These are phyloP conservation scores for Hypomontagnella submonticulosa DNA, from an alignment of 495 filamentous ascomycete species.

Conservation along the genomic window DNA sequence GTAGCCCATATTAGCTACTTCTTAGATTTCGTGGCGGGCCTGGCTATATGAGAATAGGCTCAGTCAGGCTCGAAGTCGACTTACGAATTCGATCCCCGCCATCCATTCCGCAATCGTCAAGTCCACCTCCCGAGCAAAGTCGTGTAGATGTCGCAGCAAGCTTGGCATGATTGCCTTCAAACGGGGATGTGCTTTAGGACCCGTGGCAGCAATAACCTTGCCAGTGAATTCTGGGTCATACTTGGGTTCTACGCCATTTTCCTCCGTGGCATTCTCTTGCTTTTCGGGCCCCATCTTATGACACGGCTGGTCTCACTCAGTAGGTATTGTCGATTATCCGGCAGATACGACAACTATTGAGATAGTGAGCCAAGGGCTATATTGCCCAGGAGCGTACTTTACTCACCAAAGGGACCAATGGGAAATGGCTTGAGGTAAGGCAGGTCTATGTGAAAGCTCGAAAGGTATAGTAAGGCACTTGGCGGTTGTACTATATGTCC, in stretches of 20 bases:
- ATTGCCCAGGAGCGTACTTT: no score
- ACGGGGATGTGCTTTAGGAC: slow-evolving; percentile 71
- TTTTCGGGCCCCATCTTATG: slow-evolving; percentile 8
- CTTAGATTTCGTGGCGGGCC: neutral
- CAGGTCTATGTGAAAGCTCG: no score
- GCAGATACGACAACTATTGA: neutral
- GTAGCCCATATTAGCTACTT: neutral
- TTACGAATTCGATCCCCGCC: slow-evolving; percentile 55
- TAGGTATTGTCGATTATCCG: neutral
- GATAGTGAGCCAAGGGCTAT: no score
- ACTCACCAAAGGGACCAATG: no score
- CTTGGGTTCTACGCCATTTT: slow-evolving; percentile 28
- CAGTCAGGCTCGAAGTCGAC: slow-evolving; percentile 11
- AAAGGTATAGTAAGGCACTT: no score
- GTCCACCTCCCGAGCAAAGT: slow-evolving; percentile 68
- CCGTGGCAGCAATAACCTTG: slow-evolving; percentile 75
- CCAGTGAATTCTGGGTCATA: slow-evolving; percentile 73
- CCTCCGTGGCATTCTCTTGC: slow-evolving; percentile 6
- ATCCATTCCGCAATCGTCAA: slow-evolving; percentile 66
- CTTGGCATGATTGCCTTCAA: slow-evolving; percentile 63
- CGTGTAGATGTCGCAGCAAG: slow-evolving; percentile 67
- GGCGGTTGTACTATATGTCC: no score
- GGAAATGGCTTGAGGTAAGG: no score
- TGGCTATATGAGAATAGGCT: neutral
- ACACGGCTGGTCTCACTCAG: neutral